These are phyloP conservation scores for Knufia petricola DNA, from an alignment of 2,329 filamentous ascomycete genomes.

Conservation along the genomic window DNA sequence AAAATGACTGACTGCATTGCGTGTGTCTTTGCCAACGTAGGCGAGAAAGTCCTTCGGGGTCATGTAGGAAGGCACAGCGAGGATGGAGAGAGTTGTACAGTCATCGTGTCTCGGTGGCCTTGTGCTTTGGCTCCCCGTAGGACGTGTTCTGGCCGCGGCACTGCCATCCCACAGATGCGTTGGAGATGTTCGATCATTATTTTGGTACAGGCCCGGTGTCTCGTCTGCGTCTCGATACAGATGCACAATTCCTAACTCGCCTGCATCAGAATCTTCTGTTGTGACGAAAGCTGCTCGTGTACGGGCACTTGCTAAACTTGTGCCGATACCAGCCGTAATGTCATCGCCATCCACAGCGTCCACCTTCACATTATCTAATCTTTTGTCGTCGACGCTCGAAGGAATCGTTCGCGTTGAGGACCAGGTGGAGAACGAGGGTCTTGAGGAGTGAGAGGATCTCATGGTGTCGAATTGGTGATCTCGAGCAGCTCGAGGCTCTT, in stretches of 20 bases:
- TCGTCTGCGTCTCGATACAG: conserved; percentile 81
- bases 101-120: conserved; percentile 43
- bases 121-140: conserved; percentile 8
- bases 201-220: conserved; percentile 51
- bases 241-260: conserved; percentile 75
- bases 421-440: conserved; percentile 8
- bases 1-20: conserved; percentile 82
- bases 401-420: conserved; percentile 9
- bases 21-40: conserved; percentile 80
- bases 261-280: conserved; percentile 60
- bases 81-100: conserved; percentile 82
- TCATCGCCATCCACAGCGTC: conserved; percentile 60
- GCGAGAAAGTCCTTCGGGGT: conserved; percentile 82
- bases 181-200: conserved; percentile 26
- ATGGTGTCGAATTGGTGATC: conserved; percentile 9
- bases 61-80: conserved; percentile 90
- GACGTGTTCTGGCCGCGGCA: conserved; percentile 12
- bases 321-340: conserved; percentile 40
- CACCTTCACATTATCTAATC: conserved; percentile 68
- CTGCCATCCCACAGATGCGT: conserved; percentile 21
- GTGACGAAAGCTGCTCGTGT: conserved; percentile 75
- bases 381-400: conserved; percentile 51
- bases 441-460: conserved; percentile 11
- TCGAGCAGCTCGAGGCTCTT: not conserved
- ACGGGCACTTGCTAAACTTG: conserved; percentile 54